Base-by-base conservation (phyloP, 208 protist genomes). In the Trypanosoma boissoni region DNA sequence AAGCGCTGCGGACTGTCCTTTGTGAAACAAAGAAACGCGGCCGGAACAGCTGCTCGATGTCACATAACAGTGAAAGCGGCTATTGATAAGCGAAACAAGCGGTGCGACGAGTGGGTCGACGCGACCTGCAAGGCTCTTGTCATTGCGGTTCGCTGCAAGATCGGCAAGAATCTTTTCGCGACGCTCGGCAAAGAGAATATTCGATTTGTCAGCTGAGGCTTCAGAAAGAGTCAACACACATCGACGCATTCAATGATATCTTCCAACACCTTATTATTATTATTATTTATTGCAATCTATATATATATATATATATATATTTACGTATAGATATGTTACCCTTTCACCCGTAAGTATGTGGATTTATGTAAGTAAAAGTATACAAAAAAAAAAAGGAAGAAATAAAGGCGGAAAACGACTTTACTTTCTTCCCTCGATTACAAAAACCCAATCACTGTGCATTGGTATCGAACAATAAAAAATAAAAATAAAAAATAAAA, bases 21-120 rank as follows among this genome's bases (percentile, higher is more conserved):
- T 76, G 66, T 94, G 83, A 49, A 94, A 94, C 12, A 94, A 66
- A 0, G 81, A 77, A 20, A 85, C 39, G 0, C 87, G 75, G 4
- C 83, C 87, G 18, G 79, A 79, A 55, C 83, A 94, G 12, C 79
- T 86, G 72, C 83, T 90, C 34, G 73, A 88, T 16, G 87, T 94
- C 4, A 94, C 82, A 70, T 86, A 90, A 64, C 71, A 78, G 2
- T 52, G 23, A 50, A 83, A 80, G 14, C 66, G 46, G 2, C 58
- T 45, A 68, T 91, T 94, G 44, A 91, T 64, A 44, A 79, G 72
- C 2, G 55, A 12, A 1, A 91, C 84, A 1, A 90, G 49, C 2
- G 64, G 46, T 0, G 49, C 57, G 8, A 94, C 74, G 10, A 58
- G 77, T 9, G 78, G 71, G 44, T 91, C 88, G 9, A 94, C 73